Conservation (phyloP, 306 rosid species). For the Acmispon strigosus region DNA sequence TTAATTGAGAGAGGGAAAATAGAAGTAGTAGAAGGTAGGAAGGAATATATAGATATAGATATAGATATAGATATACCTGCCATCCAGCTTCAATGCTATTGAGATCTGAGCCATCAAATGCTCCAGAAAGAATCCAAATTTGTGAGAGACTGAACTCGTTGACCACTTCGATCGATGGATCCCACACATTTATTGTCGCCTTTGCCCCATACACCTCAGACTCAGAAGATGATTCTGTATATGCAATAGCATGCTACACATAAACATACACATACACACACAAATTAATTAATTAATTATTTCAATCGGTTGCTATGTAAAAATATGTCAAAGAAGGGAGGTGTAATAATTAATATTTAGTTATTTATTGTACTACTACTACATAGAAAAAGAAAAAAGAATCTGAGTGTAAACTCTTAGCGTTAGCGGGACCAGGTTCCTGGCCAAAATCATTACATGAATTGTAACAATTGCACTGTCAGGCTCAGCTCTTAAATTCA, state of each 20-base stretch:
- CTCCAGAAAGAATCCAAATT: conserved; percentile 90
- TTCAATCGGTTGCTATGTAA: no score
- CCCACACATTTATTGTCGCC: conserved; percentile 96
- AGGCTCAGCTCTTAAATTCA: background rate
- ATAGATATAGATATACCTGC: conserved; percentile 62
- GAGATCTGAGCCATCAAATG: conserved; percentile 94
- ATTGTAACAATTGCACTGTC: background rate
- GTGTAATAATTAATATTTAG: no score
- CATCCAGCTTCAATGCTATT: conserved; percentile 99
- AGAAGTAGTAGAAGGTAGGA: background rate
- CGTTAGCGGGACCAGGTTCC: background rate
- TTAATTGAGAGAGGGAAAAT: background rate
- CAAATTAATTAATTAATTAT: background rate
- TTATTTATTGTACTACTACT: no score
- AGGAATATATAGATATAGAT: background rate
- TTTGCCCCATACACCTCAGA: conserved; percentile 74
- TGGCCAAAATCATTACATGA: background rate
- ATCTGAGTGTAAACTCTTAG: background rate
- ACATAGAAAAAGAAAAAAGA: background rate
- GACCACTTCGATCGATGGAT: conserved; percentile 59
- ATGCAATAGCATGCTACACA: conserved; percentile 81
- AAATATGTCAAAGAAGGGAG: no score
- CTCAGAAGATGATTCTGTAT: conserved; percentile 53
- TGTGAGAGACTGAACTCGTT: conserved; percentile 95
- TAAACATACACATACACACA: background rate